phyloP scores from a whole-genome alignment of 345 rosid species.

The Noccaea bulbosa region DNA sequence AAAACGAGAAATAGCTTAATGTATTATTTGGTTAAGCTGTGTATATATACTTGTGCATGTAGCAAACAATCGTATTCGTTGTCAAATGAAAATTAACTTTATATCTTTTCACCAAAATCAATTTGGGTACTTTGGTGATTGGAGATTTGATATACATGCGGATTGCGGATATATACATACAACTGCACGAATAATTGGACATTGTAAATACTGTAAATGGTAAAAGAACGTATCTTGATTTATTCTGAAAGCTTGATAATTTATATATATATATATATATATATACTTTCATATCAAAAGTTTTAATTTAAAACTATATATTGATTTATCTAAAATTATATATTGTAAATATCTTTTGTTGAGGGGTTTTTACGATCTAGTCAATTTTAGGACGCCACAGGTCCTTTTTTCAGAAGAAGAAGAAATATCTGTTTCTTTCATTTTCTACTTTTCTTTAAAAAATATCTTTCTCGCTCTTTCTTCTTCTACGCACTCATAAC shows the following conservation, averaged over 20 bases:
- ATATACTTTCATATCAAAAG: too few species aligned
- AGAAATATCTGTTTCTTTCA: conserved; percentile 21
- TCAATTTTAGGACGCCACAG: too few species aligned
- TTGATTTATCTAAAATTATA: too few species aligned
- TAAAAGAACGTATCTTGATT: too few species aligned
- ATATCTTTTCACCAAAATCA: not conserved
- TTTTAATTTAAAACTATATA: too few species aligned
- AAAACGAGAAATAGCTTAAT: not conserved
- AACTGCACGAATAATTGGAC: not conserved
- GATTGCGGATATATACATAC: too few species aligned
- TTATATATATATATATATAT: too few species aligned
- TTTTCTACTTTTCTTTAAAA: conserved; percentile 17
- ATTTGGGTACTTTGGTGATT: not conserved
- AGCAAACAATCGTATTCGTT: not conserved
- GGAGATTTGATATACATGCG: not conserved
- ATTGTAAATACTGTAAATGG: not conserved
- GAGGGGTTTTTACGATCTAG: too few species aligned
- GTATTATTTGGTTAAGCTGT: not conserved
- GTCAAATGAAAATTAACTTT: not conserved
- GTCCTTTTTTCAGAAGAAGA: too few species aligned
- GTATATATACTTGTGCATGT: not conserved
- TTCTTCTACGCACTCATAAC: conserved; percentile 13
- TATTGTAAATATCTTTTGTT: too few species aligned
- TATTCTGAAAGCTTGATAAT: too few species aligned
- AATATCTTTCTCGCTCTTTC: conserved; percentile 1